Evolutionary conservation across 306 rosid species (phyloP).

Genomic region (Castanea crenata): DNA sequence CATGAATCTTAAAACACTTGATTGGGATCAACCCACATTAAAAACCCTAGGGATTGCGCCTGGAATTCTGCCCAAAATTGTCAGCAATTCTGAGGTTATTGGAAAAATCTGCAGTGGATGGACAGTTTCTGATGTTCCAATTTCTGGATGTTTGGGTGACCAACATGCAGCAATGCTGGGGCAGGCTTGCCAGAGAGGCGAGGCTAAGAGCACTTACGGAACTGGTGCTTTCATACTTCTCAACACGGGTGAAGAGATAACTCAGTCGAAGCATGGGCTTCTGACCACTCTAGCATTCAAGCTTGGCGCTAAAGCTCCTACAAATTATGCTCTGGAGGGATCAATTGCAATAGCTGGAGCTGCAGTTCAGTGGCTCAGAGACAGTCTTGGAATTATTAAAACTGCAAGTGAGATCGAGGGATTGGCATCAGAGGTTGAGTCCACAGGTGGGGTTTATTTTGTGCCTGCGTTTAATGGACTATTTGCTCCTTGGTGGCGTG

Average conservation of each 20-base stretch:
- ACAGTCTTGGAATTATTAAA: slow-evolving; percentile 64
- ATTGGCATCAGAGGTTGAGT: slow-evolving; percentile 59
- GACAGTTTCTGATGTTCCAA: slow-evolving; percentile 76
- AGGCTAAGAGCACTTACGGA: slow-evolving; percentile 92
- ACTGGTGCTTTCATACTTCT: slow-evolving; percentile 90
- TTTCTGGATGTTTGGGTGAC: slow-evolving; percentile 88
- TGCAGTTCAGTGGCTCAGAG: slow-evolving; percentile 97
- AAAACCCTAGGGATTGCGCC: slow-evolving; percentile 55
- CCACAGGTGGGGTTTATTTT: slow-evolving; percentile 77
- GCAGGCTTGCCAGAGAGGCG: slow-evolving; percentile 75
- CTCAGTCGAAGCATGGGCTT: slow-evolving; percentile 73
- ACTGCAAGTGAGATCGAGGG: slow-evolving; percentile 69
- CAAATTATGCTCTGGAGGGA: slow-evolving; percentile 89
- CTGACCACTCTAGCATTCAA: slow-evolving; percentile 76
- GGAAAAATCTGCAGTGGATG: slow-evolving; percentile 63
- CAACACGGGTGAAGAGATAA: slow-evolving; percentile 66
- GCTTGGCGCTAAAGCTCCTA: slow-evolving; percentile 60
- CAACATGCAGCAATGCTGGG: slow-evolving; percentile 96
- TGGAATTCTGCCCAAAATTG: slow-evolving; percentile 68
- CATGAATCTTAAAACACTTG: slow-evolving; percentile 76
- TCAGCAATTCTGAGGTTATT: slow-evolving; percentile 75
- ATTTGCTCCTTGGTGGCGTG: slow-evolving; percentile 98
- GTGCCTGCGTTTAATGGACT: slow-evolving; percentile 94
- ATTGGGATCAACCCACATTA: slow-evolving; percentile 66
- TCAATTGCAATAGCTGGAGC: slow-evolving; percentile 98